A percentile compares a stretch with the other conserved stretches of the same genome.
phyloP scores from a whole-genome alignment of 257 asterid genomes.

The Salvia splendens region DNA sequence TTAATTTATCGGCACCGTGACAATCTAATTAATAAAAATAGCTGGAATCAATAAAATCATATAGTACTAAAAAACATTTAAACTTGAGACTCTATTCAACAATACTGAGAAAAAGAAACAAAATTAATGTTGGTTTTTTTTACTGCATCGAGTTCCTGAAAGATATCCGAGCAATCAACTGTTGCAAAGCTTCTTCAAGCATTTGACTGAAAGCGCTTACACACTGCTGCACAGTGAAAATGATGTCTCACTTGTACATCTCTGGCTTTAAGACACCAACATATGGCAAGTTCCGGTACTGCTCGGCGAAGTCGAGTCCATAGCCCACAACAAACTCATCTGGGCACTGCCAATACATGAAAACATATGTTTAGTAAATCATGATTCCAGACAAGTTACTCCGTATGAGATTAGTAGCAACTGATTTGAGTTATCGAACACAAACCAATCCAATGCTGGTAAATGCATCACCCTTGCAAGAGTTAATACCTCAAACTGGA shows the following conservation, averaged over 20 bases:
- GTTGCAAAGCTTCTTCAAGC: slow-evolving; percentile 15
- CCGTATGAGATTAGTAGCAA: not conserved
- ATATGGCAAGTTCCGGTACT: slow-evolving; percentile 84
- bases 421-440: not conserved
- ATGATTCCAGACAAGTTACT: not conserved
- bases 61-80: not conserved
- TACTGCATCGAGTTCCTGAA: not conserved
- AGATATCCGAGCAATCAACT: not conserved
- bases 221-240: not conserved
- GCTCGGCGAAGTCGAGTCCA: slow-evolving; percentile 82
- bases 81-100: not conserved
- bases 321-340: slow-evolving; percentile 90
- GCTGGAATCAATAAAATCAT: not conserved
- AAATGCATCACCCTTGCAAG: not conserved
- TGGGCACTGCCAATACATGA: slow-evolving; percentile 61
- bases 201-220: not conserved
- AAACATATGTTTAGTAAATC: not conserved
- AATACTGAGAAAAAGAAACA: not conserved
- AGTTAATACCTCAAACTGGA: not conserved
- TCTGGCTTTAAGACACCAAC: slow-evolving; percentile 86
- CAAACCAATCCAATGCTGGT: not conserved
- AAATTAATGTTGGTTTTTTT: not conserved
- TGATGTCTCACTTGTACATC: slow-evolving; percentile 44
- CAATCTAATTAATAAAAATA: not conserved
- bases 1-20: too few species aligned